phyloP scores from a whole-genome alignment of 2,329 filamentous ascomycete species.

The Calonectria pteridis region DNA sequence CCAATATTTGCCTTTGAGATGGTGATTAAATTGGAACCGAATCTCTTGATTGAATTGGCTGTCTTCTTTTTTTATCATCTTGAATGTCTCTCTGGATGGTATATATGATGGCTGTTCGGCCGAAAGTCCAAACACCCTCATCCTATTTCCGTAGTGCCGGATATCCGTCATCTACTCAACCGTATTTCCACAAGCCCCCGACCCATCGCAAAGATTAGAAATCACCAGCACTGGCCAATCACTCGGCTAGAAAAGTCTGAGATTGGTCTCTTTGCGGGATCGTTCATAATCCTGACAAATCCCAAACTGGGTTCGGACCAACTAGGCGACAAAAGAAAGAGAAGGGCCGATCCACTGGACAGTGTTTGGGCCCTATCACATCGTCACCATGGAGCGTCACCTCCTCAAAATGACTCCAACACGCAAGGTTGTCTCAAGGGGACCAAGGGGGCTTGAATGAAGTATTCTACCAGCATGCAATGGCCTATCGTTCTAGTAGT shows the following conservation, averaged over 20 bases:
- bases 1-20: background rate
- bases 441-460: background rate
- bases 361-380: background rate
- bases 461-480: background rate
- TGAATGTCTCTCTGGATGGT: background rate
- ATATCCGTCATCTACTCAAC: slow-evolving; percentile 20
- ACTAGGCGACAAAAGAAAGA: background rate
- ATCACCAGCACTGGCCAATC: slow-evolving; percentile 15
- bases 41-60: background rate
- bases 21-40: background rate
- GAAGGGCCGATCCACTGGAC: background rate
- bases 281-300: slow-evolving; percentile 19
- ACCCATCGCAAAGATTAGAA: slow-evolving; percentile 23
- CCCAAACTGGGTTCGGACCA: background rate
- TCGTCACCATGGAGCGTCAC: background rate
- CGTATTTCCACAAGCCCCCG: slow-evolving; percentile 27
- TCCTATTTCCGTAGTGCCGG: slow-evolving; percentile 26
- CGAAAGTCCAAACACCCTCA: background rate
- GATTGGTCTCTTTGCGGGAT: background rate
- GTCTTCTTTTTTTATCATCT: background rate
- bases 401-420: background rate
- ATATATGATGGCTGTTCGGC: slow-evolving; percentile 9
- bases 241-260: background rate
- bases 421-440: background rate
- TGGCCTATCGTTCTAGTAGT: background rate